Evolutionary conservation across 164 flowering plant genomes (phyloP).

Genomic region (Euptelea pleiosperma): DNA sequence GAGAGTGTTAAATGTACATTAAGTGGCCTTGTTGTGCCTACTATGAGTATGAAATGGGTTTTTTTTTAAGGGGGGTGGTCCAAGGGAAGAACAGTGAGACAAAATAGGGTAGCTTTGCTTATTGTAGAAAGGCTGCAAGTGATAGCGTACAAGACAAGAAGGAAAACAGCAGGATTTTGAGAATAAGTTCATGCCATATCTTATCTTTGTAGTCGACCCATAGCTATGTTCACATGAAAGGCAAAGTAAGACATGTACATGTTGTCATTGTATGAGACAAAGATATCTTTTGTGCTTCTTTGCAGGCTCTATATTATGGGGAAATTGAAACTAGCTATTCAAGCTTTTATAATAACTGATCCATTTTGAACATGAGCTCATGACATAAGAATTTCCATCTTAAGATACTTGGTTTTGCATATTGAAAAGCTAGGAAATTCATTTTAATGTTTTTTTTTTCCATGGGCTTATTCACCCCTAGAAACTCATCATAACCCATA

Average conservation of each 20-base stretch:
- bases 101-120: conserved; percentile 10
- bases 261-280: conserved; percentile 10
- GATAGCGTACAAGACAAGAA: conserved; percentile 17
- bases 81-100: conserved; percentile 11
- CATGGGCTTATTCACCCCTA: too few species aligned
- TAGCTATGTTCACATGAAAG: conserved; percentile 12
- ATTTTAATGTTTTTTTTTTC: too few species aligned
- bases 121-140: conserved; percentile 21
- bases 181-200: too few species aligned
- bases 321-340: too few species aligned
- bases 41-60: conserved; percentile 1
- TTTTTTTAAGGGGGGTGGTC: conserved; percentile 19
- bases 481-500: too few species aligned
- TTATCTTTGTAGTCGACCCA: too few species aligned
- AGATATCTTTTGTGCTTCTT: conserved; percentile 7
- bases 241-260: conserved; percentile 12
- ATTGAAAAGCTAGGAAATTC: too few species aligned
- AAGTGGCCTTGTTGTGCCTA: too few species aligned
- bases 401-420: too few species aligned
- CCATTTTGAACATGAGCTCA: too few species aligned
- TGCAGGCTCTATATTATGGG: background rate
- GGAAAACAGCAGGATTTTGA: background rate
- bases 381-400: too few species aligned
- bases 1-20: background rate
- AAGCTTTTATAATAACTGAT: too few species aligned